Evolutionary conservation across 495 filamentous ascomycete genomes (phyloP), one percentile per base, ranked within the genome.

Genomic region (Trichoderma parareesei): DNA sequence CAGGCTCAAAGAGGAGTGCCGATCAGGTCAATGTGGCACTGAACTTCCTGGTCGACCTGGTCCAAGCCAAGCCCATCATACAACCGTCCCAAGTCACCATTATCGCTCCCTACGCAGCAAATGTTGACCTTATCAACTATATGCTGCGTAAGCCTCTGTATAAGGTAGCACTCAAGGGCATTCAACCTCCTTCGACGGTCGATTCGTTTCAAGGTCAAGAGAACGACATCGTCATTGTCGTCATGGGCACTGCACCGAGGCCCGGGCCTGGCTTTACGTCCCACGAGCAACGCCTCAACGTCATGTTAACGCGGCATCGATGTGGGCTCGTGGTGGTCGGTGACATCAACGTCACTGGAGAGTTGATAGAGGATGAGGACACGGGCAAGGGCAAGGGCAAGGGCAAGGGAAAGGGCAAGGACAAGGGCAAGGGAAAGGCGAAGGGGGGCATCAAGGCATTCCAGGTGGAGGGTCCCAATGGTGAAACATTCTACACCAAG

Each of bases 151-250:
- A 62, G 3, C 38, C 2, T 27, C 8, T n/a, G n/a, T n/a, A n/a
- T n/a, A n/a, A 27, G 2, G 4, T 65, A 65, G 16, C 57, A 20
- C 59, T 65, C 6, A n/a, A 33, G 33, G 42, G 37, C 33, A 65
- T 68, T 35, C 4, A 1, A 5, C 59, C 57, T 14, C 18, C 60
- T 0, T 9, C 42, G 3, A 68, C 66, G 0, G 55, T 63, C 20
- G 63, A 68, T 40, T 48, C 41, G n/a, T 68, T 41, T 46, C 63
- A 68, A 44, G 66, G 66, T 37, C 55, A 55, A 20, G 66, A 68
- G 42, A 33, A 40, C 13, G 46, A 65, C 42, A 61, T 68, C 1
- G 66, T 60, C 43, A 16, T 65, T 38, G 63, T 65, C 44, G 38
- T 68, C 20, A 62, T 68, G 44, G 66, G 66, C 37, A 68, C 66